These are phyloP conservation scores for Begonia masoniana DNA, from an alignment of 306 rosid genomes.

Conservation along the genomic window DNA sequence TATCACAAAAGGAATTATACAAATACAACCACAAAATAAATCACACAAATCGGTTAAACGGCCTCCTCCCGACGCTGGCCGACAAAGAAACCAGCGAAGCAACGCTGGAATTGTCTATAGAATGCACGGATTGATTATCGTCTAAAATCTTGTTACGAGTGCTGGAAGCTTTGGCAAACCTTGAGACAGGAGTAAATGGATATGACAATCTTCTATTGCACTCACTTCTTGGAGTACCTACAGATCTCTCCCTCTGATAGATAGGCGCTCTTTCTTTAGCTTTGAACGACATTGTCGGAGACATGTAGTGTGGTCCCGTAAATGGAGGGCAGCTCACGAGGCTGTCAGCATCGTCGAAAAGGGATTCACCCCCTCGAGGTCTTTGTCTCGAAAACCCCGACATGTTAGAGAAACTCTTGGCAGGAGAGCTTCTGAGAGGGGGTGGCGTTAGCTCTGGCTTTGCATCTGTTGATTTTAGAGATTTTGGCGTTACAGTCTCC, in stretches of 20 bases:
- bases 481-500: constrained; percentile 72
- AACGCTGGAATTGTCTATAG: constrained; percentile 58
- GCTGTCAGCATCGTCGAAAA: constrained; percentile 79
- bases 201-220: constrained; percentile 68
- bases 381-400: constrained; percentile 20
- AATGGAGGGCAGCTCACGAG: constrained; percentile 92
- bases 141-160: constrained; percentile 32
- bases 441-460: constrained; percentile 36
- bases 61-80: constrained; percentile 67
- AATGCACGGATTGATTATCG: constrained; percentile 45
- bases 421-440: constrained; percentile 37
- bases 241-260: constrained; percentile 62
- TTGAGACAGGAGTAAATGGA: constrained; percentile 53
- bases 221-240: constrained; percentile 61
- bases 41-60: constrained; percentile 99
- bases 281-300: constrained; percentile 62
- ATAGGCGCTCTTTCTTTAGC: constrained; percentile 64
- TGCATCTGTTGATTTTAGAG: constrained; percentile 49
- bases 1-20: too few species aligned
- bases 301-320: constrained; percentile 81
- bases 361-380: constrained; percentile 15
- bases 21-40: constrained; percentile 15
- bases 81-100: constrained; percentile 83
- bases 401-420: constrained; percentile 21
- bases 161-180: constrained; percentile 39